Evolutionary conservation across 805 yeast species (phyloP).

Genomic region (Nakazawaea anatomiae): DNA sequence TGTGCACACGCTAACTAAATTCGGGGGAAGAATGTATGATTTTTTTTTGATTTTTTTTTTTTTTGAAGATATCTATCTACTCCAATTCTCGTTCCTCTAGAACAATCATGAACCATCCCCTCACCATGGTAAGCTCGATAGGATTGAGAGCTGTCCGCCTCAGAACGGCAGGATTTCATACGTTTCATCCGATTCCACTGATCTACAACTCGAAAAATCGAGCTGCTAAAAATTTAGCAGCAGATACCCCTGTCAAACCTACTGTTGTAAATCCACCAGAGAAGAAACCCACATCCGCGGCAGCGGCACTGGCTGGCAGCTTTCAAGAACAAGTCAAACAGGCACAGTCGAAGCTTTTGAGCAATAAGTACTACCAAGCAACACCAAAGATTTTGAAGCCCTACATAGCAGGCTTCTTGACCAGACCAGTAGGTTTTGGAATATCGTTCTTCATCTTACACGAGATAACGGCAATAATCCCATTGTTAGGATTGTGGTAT

Average conservation of each 20-base stretch:
- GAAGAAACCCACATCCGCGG: not conserved
- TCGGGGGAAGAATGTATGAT: not conserved
- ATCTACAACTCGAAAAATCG: too few relatives aligned
- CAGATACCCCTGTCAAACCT: not conserved
- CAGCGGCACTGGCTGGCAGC: not conserved
- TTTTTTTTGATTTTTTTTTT: not conserved
- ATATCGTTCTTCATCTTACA: conserved; percentile 44
- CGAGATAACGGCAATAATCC: conserved; percentile 48
- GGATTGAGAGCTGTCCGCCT: not conserved
- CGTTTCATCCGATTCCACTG: not conserved
- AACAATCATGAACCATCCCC: not conserved
- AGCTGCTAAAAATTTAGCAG: not conserved
- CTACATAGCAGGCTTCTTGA: conserved; percentile 22
- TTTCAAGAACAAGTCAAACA: conserved; percentile 6
- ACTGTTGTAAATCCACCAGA: not conserved
- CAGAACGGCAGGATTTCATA: not conserved
- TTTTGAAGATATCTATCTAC: not conserved
- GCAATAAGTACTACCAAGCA: conserved; percentile 24
- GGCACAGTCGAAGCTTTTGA: conserved; percentile 16
- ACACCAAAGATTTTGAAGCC: conserved; percentile 26
- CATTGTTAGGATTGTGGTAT: conserved; percentile 47
- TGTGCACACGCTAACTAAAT: too few relatives aligned
- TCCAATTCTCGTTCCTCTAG: too few relatives aligned
- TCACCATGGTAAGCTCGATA: not conserved
- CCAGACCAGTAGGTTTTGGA: conserved; percentile 30